These are phyloP conservation scores for Fusarium dlaminii DNA, from an alignment of 2,329 filamentous ascomycete species.

Conservation along the genomic window DNA sequence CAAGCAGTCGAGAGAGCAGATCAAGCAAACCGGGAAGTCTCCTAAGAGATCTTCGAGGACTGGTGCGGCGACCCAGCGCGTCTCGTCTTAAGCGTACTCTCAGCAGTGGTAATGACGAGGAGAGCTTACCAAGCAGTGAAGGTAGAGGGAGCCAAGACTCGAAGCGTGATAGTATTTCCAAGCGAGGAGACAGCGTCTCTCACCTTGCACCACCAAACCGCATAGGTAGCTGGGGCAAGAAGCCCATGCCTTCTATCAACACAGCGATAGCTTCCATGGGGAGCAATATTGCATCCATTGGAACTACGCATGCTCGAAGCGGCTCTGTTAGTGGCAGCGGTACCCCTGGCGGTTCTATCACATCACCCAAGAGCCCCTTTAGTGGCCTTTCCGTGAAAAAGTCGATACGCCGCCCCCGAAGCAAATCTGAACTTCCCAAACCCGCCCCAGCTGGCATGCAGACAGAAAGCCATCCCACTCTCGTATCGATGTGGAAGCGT, in stretches of 20 bases:
- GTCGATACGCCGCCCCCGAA: conserved; percentile 63
- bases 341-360: conserved; percentile 59
- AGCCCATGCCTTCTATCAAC: conserved; percentile 65
- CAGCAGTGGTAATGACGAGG: conserved; percentile 49
- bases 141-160: conserved; percentile 40
- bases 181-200: conserved; percentile 55
- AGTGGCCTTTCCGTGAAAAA: conserved; percentile 57
- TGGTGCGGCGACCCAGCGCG: conserved; percentile 61
- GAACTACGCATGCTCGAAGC: conserved; percentile 64
- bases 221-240: conserved; percentile 62
- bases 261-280: conserved; percentile 67
- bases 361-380: conserved; percentile 64
- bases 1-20: conserved; percentile 59
- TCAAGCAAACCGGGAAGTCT: conserved; percentile 58
- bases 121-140: conserved; percentile 35
- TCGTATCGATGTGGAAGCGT: conserved; percentile 62
- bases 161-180: conserved; percentile 47
- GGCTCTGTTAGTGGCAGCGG: conserved; percentile 69
- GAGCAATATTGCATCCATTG: conserved; percentile 64
- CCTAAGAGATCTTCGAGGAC: conserved; percentile 60
- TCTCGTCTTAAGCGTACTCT: conserved; percentile 59
- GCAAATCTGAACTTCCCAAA: conserved; percentile 63
- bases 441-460: conserved; percentile 42
- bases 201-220: conserved; percentile 61
- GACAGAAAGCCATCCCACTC: conserved; percentile 53